Conservation (phyloP, 768 basidiomycete species). For the Termitomyces sp. region DNA sequence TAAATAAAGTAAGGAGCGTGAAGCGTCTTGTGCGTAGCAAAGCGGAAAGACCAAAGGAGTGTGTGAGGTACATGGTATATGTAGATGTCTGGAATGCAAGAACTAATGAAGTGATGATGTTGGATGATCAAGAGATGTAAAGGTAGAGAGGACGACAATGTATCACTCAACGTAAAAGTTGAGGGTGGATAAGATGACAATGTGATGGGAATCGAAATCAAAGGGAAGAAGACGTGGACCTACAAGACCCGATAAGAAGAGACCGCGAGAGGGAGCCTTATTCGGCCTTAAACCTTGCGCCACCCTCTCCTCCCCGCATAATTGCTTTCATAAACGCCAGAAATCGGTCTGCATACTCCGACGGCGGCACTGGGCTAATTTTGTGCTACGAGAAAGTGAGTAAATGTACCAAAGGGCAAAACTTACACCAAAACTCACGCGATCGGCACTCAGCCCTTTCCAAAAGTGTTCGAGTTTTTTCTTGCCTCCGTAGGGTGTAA, state of each 20-base stretch:
- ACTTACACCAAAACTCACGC: conserved; percentile 50
- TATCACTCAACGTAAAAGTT: neutral
- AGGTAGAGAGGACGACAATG: neutral
- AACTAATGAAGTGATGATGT: neutral
- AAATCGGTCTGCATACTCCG: conserved; percentile 87
- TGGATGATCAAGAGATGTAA: neutral
- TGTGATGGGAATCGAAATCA: neutral
- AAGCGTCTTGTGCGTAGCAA: conserved; percentile 2
- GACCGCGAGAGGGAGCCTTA: conserved; percentile 8
- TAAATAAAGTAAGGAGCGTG: conserved; percentile 8
- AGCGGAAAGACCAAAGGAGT: conserved; percentile 7
- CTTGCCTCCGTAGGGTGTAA: conserved; percentile 75
- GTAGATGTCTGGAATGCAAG: neutral
- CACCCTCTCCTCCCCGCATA: conserved; percentile 77
- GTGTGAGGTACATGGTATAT: conserved; percentile 3
- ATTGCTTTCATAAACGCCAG: conserved; percentile 79
- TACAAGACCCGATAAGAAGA: neutral
- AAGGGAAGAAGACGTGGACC: neutral
- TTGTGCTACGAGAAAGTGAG: conserved; percentile 56
- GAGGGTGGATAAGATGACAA: neutral
- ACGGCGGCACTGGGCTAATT: conserved; percentile 88
- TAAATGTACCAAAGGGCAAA: neutral
- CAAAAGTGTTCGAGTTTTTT: conserved; percentile 89
- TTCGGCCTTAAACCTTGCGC: conserved; percentile 35
- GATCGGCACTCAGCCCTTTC: conserved; percentile 85